Evolutionary conservation across 345 rosid genomes (phyloP).

Genomic region (Turritis glabra): DNA sequence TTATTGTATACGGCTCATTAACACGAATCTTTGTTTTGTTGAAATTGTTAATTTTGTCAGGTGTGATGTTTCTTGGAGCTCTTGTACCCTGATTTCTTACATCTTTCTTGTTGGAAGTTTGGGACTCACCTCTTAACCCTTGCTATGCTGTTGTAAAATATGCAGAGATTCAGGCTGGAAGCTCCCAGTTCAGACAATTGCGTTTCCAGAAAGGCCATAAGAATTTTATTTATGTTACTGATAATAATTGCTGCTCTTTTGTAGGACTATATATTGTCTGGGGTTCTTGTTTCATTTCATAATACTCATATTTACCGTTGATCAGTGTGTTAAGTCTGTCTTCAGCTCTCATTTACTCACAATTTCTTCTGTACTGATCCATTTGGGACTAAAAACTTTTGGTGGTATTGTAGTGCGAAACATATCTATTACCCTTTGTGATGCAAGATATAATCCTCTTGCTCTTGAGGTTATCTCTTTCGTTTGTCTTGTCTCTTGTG

Average conservation of each 20-base stretch:
- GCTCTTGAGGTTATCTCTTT: slow-evolving; percentile 36
- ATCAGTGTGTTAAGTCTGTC: slow-evolving; percentile 31
- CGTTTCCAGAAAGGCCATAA: slow-evolving; percentile 30
- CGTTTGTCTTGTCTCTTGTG: slow-evolving; percentile 21
- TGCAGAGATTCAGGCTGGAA: slow-evolving; percentile 77
- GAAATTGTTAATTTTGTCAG: slow-evolving; percentile 62
- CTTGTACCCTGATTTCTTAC: slow-evolving; percentile 90
- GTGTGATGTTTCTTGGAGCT: slow-evolving; percentile 95
- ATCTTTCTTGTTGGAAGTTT: slow-evolving; percentile 99
- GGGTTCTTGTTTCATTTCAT: slow-evolving; percentile 40
- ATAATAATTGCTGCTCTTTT: slow-evolving; percentile 42
- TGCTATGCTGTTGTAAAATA: slow-evolving; percentile 97
- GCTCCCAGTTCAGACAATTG: slow-evolving; percentile 41
- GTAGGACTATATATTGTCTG: slow-evolving; percentile 48
- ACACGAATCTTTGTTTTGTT: slow-evolving; percentile 56
- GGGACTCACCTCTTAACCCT: slow-evolving; percentile 99
- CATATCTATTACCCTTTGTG: slow-evolving; percentile 18
- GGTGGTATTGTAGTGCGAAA: slow-evolving; percentile 19
- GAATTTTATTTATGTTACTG: slow-evolving; percentile 39
- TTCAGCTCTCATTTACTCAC: slow-evolving; percentile 34
- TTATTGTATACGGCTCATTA: slow-evolving; percentile 33
- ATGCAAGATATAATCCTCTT: slow-evolving; percentile 20
- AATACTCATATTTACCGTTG: slow-evolving; percentile 38
- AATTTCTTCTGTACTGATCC: slow-evolving; percentile 24
- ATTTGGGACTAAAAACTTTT: slow-evolving; percentile 11